phyloP scores from a whole-genome alignment of 1,139 yeast species.

The Taphrina pruni region DNA sequence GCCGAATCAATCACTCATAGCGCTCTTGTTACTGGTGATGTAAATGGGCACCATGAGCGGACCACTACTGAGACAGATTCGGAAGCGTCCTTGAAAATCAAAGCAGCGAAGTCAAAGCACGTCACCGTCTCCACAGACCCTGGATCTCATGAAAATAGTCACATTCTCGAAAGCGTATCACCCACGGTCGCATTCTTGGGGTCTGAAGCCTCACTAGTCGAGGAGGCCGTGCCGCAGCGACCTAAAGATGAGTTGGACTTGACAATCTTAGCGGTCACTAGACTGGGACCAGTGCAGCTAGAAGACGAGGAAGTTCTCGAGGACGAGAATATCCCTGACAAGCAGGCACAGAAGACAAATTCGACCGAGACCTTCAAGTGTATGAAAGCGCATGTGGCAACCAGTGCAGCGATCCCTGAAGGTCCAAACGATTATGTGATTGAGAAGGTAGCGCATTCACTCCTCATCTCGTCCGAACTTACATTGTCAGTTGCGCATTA shows the following conservation, averaged over 20 bases:
- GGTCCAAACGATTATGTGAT: conserved; percentile 27
- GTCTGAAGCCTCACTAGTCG: neutral
- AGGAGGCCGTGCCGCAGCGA: neutral
- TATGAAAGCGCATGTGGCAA: conserved; percentile 3
- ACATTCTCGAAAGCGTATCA: neutral
- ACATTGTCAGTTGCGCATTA: conserved; percentile 8
- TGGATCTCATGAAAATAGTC: conserved; percentile 1
- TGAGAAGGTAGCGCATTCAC: conserved; percentile 3
- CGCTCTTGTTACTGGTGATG: neutral
- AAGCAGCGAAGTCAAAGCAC: neutral
- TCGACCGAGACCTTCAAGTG: conserved; percentile 9
- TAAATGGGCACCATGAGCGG: neutral
- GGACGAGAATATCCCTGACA: neutral
- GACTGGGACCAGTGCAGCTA: conserved; percentile 10
- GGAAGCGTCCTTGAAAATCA: neutral
- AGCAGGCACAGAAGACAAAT: neutral
- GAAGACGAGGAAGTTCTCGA: conserved; percentile 21
- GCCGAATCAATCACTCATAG: neutral
- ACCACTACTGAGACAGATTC: neutral
- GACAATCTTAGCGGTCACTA: neutral
- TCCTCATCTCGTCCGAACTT: neutral
- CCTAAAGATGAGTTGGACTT: conserved; percentile 12
- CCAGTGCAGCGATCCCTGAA: neutral
- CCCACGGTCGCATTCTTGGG: conserved; percentile 11
- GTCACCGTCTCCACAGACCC: neutral